Base-by-base conservation (phyloP, 2,329 filamentous ascomycete genomes). In the Penicillium sp. region DNA sequence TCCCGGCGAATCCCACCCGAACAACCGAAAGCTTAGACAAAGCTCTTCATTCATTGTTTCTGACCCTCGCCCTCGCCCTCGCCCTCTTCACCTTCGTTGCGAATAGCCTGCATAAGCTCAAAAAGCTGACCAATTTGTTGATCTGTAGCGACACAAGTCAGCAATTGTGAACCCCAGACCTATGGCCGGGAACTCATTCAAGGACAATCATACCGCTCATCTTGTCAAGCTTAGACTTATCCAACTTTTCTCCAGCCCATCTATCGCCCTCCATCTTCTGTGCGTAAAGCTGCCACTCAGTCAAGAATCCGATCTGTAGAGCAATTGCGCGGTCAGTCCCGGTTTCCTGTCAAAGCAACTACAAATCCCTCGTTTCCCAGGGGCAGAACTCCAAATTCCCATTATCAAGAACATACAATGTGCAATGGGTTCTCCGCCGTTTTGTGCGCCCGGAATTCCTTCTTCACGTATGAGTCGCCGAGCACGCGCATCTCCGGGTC, bases 281-380 rank as follows among this genome's bases (percentile, higher is more conserved):
- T 2, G 92, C 93, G 71, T 98, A 99, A 52, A 91, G 79, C 75
- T 99, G 95, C 93, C 93, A 99, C 75, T 98, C 93, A 0, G 90
- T 93, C 65, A 99, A 81, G 74, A 99, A 99, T 1, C 93, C 95
- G 67, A 98, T 91, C 91, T 96, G 64, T 14, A 39, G 55, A 35
- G 9, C 9, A 45, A 10, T 27, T 22, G n/a, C 49, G 27, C 22
- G 8, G 46, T 57, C 31, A 57, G 52, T 50, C 37, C 10, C 29
- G 22, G 19, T 21, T 19, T 16, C 44, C 27, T n/a, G 24, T 19
- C 21, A 22, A 55, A 44, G 22, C 16, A 35, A 24, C 22, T 24
- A 8, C 27, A 52, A 22, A 22, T 22, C 19, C 39, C 39, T 42
- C 11, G 39, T 42, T 42, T 9, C 39, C 19, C 19, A 5, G 4